Conservation (phyloP, 2,329 filamentous ascomycete genomes). For the Emergomyces pasteurianus region DNA sequence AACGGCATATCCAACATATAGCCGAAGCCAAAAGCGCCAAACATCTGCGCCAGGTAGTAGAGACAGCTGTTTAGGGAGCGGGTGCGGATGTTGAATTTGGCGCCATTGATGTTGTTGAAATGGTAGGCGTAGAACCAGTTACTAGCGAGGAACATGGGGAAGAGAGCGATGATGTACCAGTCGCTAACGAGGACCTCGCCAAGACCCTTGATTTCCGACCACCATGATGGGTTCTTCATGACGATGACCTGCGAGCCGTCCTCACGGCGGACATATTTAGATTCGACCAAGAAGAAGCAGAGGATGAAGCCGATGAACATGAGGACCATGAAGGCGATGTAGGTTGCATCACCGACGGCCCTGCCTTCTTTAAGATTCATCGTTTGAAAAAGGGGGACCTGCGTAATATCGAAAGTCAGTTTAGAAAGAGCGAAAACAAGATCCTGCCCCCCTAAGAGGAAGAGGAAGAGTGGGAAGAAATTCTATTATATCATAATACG, state of each 20-base stretch:
- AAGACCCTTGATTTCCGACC: conserved; percentile 64
- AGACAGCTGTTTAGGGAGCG: conserved; percentile 64
- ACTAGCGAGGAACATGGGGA: conserved; percentile 70
- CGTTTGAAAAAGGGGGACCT: conserved; percentile 37
- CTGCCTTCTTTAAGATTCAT: conserved; percentile 28
- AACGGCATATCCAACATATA: conserved; percentile 52
- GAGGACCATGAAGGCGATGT: conserved; percentile 76
- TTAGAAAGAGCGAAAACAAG: neutral
- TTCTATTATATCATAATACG: neutral
- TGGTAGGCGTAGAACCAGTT: conserved; percentile 77
- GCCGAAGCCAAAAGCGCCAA: conserved; percentile 63
- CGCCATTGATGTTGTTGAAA: conserved; percentile 60
- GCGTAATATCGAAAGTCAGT: neutral
- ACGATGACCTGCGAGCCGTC: conserved; percentile 72
- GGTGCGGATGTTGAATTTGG: conserved; percentile 62
- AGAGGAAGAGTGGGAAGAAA: too few relatives aligned
- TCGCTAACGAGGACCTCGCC: conserved; percentile 59
- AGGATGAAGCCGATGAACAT: conserved; percentile 61
- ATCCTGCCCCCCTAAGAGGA: neutral
- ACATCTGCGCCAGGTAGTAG: conserved; percentile 70
- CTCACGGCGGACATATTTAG: conserved; percentile 57
- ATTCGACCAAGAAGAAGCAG: conserved; percentile 58
- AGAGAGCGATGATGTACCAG: conserved; percentile 61
- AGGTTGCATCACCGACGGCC: conserved; percentile 57
- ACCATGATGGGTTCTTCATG: conserved; percentile 85